These are phyloP conservation scores for Camellia sinensis DNA, from an alignment of 148 eudicot genomes.

Conservation along the genomic window DNA sequence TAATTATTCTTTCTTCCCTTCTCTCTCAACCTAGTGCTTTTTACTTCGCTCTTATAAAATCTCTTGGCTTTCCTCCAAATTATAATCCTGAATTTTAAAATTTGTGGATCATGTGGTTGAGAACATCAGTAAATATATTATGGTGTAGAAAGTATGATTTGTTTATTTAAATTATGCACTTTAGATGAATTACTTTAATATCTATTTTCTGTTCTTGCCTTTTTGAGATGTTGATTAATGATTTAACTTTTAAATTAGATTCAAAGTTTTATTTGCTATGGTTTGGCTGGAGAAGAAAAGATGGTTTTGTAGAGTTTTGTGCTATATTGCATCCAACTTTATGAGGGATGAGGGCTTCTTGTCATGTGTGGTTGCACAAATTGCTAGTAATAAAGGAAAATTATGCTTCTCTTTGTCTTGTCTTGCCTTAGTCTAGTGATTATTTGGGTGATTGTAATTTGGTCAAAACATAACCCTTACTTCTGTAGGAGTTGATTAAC, in stretches of 20 bases:
- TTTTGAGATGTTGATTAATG: background rate
- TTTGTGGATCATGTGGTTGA: background rate
- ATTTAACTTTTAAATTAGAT: background rate
- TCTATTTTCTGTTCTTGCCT: background rate
- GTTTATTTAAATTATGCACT: background rate
- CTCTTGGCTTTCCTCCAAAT: no score
- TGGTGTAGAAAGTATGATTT: background rate
- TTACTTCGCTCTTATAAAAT: no score
- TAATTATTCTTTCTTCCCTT: background rate
- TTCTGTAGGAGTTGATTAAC: no score
- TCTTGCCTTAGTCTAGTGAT: no score
- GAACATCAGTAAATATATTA: background rate
- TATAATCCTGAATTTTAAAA: background rate
- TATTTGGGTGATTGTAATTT: background rate
- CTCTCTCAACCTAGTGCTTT: background rate
- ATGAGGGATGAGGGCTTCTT: background rate
- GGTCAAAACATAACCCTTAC: background rate
- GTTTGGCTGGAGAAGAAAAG: background rate
- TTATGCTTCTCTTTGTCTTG: no score
- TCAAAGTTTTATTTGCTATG: background rate
- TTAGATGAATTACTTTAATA: background rate
- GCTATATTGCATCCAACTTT: background rate
- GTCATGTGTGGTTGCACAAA: background rate
- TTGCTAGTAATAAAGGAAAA: background rate
- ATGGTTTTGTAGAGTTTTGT: background rate